These are phyloP conservation scores for Neonothopanus nambi DNA, from an alignment of 1,284 basidiomycete genomes.

Conservation along the genomic window DNA sequence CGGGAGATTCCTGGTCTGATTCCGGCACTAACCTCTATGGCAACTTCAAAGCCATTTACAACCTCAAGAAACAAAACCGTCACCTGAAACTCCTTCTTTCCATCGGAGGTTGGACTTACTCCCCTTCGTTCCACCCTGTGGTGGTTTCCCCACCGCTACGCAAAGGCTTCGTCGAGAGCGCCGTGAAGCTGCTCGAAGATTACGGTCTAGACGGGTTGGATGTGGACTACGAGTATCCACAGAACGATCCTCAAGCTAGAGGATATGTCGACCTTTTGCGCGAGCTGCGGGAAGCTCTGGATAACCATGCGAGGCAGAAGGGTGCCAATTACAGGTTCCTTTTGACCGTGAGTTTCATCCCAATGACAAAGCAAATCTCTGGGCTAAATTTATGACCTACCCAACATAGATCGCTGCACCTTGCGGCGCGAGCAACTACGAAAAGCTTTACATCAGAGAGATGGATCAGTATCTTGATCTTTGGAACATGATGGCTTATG, in stretches of 20 bases:
- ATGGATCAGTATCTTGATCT: constrained; percentile 92
- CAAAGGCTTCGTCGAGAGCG: constrained; percentile 75
- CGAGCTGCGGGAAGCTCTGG: constrained; percentile 70
- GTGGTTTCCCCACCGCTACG: constrained; percentile 65
- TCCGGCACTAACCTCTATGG: constrained; percentile 85
- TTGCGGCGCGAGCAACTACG: constrained; percentile 87
- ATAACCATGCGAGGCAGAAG: constrained; percentile 64
- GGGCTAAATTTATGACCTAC: neutral
- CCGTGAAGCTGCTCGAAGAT: constrained; percentile 83
- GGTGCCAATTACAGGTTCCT: constrained; percentile 64
- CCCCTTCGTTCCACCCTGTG: constrained; percentile 75
- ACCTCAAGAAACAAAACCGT: constrained; percentile 84
- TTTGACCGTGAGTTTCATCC: constrained; percentile 59
- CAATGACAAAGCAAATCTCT: neutral
- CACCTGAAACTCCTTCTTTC: constrained; percentile 86
- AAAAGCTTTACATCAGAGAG: constrained; percentile 72
- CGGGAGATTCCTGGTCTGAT: constrained; percentile 88
- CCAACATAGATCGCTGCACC: constrained; percentile 80
- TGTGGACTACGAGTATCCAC: constrained; percentile 86
- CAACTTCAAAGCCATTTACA: constrained; percentile 91
- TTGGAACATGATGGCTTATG: constrained; percentile 97
- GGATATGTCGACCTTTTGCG: constrained; percentile 74
- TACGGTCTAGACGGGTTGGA: constrained; percentile 74
- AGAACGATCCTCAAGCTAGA: constrained; percentile 64
- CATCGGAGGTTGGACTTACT: constrained; percentile 93